A percentile compares a stretch with the other conserved stretches of the same genome.
Evolutionary conservation across 2,329 filamentous ascomycete species (phyloP).

Genomic region (Rachicladosporium sp.): DNA sequence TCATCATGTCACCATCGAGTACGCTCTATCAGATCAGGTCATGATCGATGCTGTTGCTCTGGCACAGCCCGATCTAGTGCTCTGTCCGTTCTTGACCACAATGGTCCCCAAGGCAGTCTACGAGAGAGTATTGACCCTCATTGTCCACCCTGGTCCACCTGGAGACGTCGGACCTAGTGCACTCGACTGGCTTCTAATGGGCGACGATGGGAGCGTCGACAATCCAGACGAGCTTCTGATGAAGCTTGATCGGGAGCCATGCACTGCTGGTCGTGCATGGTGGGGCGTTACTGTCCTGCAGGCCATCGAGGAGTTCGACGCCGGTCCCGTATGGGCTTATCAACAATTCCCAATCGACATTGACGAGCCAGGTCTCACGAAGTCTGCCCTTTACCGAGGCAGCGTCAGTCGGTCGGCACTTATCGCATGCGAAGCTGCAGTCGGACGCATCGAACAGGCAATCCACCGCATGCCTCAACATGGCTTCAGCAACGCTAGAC

Average conservation of each 20-base stretch:
- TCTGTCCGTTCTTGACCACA: conserved; percentile 32
- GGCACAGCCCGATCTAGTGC: conserved; percentile 28
- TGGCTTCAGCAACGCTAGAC: neutral
- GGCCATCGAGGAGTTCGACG: conserved; percentile 31
- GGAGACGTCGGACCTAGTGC: conserved; percentile 32
- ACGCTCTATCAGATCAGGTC: conserved; percentile 19
- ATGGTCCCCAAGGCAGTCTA: conserved; percentile 28
- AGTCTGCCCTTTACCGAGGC: conserved; percentile 30
- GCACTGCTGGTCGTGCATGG: conserved; percentile 24
- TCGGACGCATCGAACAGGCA: conserved; percentile 25
- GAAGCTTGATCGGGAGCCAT: conserved; percentile 13
- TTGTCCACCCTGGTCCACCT: conserved; percentile 32
- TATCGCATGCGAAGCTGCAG: conserved; percentile 25
- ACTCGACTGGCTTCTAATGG: conserved; percentile 32
- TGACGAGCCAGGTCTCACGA: conserved; percentile 28
- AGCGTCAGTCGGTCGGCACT: conserved; percentile 28
- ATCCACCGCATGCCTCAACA: conserved; percentile 7
- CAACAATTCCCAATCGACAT: conserved; percentile 32
- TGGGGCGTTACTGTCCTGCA: conserved; percentile 32
- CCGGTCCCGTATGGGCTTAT: conserved; percentile 34
- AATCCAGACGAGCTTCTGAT: conserved; percentile 21
- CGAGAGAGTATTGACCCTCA: conserved; percentile 27
- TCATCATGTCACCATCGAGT: conserved; percentile 31
- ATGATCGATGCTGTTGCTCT: conserved; percentile 30
- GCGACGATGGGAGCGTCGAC: conserved; percentile 28